Percentiles rank a stretch among this genome's conserved stretches.
Conservation (phyloP, 169 alveolate species). For the Plasmodium berghei region DNA sequence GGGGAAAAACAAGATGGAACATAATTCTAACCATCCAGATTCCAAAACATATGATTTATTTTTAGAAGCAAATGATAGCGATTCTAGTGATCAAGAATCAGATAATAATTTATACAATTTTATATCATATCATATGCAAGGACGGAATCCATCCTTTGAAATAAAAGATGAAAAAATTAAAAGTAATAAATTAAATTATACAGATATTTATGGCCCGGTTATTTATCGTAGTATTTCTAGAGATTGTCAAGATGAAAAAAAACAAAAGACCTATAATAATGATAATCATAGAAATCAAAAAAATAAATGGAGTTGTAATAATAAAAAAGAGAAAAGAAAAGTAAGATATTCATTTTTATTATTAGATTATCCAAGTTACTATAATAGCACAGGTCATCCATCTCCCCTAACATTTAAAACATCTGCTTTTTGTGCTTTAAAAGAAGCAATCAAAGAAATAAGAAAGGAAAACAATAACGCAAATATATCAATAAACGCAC, state of each 20-base stretch:
- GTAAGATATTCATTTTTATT: constrained; percentile 47
- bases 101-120: constrained; percentile 47
- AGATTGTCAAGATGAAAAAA: no score
- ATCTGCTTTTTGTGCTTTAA: constrained; percentile 60
- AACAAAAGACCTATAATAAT: no score
- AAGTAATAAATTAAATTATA: constrained; percentile 41
- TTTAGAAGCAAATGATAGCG: constrained; percentile 12
- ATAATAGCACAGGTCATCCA: constrained; percentile 74
- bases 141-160: constrained; percentile 75
- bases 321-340: constrained; percentile 5
- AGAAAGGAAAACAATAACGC: background rate
- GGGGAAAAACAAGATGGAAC: background rate
- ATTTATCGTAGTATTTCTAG: background rate
- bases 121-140: constrained; percentile 74
- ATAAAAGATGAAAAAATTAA: constrained; percentile 13
- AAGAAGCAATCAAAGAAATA: constrained; percentile 62
- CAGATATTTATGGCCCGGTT: constrained; percentile 69
- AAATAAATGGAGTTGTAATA: constrained; percentile 7
- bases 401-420: constrained; percentile 74
- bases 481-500: constrained; percentile 23
- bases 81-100: background rate
- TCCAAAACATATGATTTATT: constrained; percentile 31
- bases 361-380: constrained; percentile 66
- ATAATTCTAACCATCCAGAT: background rate
- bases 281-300: background rate